Percentiles rank a stretch among this genome's conserved stretches.
Conservation (phyloP, 2,329 filamentous ascomycete genomes). For the Trichoderma afroharzianum region DNA sequence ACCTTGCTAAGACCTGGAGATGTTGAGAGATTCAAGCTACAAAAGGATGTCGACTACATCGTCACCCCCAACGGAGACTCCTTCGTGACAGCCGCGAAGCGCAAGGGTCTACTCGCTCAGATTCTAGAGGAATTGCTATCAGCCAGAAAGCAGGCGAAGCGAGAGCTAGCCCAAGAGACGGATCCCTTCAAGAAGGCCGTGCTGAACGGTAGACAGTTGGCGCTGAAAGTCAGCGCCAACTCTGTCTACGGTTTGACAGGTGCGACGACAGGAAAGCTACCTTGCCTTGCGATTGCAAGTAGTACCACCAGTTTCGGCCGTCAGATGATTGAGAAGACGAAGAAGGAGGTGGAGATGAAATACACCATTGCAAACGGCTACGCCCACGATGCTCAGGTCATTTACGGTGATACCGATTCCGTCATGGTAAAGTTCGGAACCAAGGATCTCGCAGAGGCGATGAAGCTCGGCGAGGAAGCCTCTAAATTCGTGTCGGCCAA, state of each 20-base stretch:
- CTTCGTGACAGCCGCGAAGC: slow-evolving; percentile 82
- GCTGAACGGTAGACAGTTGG: slow-evolving; percentile 92
- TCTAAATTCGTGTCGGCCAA: slow-evolving; percentile 84
- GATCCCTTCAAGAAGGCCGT: slow-evolving; percentile 98
- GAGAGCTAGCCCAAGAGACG: slow-evolving; percentile 80
- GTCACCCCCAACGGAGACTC: slow-evolving; percentile 91
- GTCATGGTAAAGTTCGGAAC: slow-evolving; percentile 99
- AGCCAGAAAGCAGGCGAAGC: slow-evolving; percentile 94
- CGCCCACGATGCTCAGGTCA: slow-evolving; percentile 89
- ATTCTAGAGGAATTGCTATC: slow-evolving; percentile 90
- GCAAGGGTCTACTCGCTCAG: slow-evolving; percentile 88
- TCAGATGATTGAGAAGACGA: slow-evolving; percentile 98
- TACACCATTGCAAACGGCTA: slow-evolving; percentile 96
- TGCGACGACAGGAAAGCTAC: slow-evolving; percentile 91
- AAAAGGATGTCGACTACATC: slow-evolving; percentile 93
- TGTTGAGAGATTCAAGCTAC: slow-evolving; percentile 70
- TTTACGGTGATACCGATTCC: slow-evolving; percentile 98
- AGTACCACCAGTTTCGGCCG: slow-evolving; percentile 96
- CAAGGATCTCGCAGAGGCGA: slow-evolving; percentile 78
- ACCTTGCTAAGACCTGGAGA: slow-evolving; percentile 72
- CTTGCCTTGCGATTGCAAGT: slow-evolving; percentile 90
- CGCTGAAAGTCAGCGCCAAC: slow-evolving; percentile 95
- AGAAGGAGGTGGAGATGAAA: slow-evolving; percentile 84
- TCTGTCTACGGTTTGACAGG: slow-evolving; percentile 96
- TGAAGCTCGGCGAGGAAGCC: slow-evolving; percentile 94